Percentiles rank a stretch among this genome's conserved stretches.
These are phyloP conservation scores for Flaveria bidentis DNA, from an alignment of 129 eudicot species.

Conservation along the genomic window DNA sequence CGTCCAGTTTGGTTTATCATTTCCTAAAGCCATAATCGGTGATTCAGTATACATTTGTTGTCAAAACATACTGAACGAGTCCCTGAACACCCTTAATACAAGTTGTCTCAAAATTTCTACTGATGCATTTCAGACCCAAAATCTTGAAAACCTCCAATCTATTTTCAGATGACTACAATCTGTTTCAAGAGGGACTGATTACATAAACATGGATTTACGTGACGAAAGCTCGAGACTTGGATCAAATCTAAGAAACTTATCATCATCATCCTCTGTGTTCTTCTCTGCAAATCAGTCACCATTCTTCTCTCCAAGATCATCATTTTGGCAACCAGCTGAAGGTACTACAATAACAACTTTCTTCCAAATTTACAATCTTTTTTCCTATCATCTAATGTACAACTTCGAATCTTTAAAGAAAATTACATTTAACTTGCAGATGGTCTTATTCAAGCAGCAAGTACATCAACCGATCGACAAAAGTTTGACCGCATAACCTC, in stretches of 20 bases:
- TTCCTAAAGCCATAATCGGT: not conserved
- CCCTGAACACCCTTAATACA: not conserved
- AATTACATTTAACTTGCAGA: slow-evolving; percentile 33
- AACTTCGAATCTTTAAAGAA: slow-evolving; percentile 7
- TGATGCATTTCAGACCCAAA: slow-evolving; percentile 17
- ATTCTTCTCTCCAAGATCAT: slow-evolving; percentile 77
- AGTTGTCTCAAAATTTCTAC: not conserved
- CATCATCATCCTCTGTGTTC: slow-evolving; percentile 91
- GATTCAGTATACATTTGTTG: not conserved
- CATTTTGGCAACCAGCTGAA: slow-evolving; percentile 44
- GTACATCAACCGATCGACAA: slow-evolving; percentile 47
- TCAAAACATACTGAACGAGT: not conserved
- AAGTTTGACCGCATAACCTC: slow-evolving; percentile 60
- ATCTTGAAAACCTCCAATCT: slow-evolving; percentile 22
- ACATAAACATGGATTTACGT: slow-evolving; percentile 61
- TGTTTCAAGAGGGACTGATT: slow-evolving; percentile 27
- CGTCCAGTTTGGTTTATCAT: not conserved
- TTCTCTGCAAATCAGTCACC: slow-evolving; percentile 95
- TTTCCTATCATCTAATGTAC: not conserved
- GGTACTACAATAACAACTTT: slow-evolving; percentile 22
- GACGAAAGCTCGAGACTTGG: slow-evolving; percentile 71
- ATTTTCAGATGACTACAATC: slow-evolving; percentile 39
- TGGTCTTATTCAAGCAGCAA: slow-evolving; percentile 34
- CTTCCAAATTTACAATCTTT: slow-evolving; percentile 10
- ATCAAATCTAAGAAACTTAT: slow-evolving; percentile 66